These are phyloP conservation scores for Quercus cerris DNA, from an alignment of 306 rosid species.

Conservation along the genomic window DNA sequence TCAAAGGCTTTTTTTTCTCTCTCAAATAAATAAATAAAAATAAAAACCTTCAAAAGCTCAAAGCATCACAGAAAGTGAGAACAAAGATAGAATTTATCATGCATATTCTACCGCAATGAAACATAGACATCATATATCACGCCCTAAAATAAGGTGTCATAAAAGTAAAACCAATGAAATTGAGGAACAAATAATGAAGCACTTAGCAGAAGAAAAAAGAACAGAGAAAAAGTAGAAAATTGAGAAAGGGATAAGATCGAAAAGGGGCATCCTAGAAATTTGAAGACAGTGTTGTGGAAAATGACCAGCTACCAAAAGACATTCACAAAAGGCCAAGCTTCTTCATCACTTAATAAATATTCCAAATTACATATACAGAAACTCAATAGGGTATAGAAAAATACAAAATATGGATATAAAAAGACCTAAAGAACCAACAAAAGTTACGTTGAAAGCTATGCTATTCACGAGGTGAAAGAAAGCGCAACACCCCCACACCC, in stretches of 20 bases:
- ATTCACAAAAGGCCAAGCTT: background rate
- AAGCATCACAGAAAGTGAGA: too few species aligned
- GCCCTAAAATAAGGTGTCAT: background rate
- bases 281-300: background rate
- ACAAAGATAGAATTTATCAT: too few species aligned
- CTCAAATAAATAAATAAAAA: too few species aligned
- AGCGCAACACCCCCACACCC: constrained; percentile 9
- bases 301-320: background rate
- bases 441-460: constrained; percentile 2
- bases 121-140: background rate
- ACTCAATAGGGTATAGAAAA: constrained; percentile 20
- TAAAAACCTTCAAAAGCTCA: too few species aligned
- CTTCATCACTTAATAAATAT: constrained; percentile 17
- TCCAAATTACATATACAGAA: constrained; percentile 21
- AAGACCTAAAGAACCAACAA: background rate
- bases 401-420: constrained; percentile 1
- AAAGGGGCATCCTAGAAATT: background rate
- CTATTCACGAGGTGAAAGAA: constrained; percentile 10
- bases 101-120: too few species aligned
- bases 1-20: too few species aligned
- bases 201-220: too few species aligned
- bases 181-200: background rate
- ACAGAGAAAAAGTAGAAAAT: background rate
- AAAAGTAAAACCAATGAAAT: background rate
- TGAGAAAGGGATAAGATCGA: background rate